Percentiles rank a stretch among this genome's conserved stretches.
Evolutionary conservation across 768 basidiomycete genomes (phyloP).

Genomic region (Trametes villosa): DNA sequence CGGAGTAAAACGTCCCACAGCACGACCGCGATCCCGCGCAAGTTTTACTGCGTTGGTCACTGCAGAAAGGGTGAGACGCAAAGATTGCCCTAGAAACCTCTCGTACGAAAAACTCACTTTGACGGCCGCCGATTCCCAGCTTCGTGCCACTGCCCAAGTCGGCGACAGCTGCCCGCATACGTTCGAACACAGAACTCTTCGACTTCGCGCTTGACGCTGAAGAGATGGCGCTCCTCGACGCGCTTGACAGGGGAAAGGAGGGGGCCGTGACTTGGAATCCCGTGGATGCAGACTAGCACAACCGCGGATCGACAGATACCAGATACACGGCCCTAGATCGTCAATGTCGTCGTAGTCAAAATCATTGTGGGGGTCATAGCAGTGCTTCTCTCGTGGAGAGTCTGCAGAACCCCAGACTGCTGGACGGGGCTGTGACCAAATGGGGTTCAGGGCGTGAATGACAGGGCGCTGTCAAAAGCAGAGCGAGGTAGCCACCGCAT

Average conservation of each 20-base stretch:
- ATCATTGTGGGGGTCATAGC: no score
- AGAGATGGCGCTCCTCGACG: conserved; percentile 50
- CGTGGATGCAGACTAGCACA: conserved; percentile 33
- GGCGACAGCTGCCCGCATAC: conserved; percentile 46
- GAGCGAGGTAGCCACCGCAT: no score
- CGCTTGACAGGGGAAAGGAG: conserved; percentile 47
- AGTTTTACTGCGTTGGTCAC: conserved; percentile 86
- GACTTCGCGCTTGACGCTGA: conserved; percentile 47
- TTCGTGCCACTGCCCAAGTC: conserved; percentile 56
- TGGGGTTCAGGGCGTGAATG: no score
- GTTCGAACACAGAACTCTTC: conserved; percentile 48
- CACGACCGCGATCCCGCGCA: conserved; percentile 70
- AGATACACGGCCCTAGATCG: no score
- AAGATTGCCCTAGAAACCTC: no score
- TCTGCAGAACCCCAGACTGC: no score
- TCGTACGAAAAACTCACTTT: background rate
- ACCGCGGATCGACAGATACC: background rate
- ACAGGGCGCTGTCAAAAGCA: no score
- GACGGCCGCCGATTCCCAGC: conserved; percentile 28
- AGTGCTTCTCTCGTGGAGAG: no score
- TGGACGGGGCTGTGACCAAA: no score
- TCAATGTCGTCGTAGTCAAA: background rate
- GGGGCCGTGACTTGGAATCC: conserved; percentile 57
- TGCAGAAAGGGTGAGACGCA: conserved; percentile 72
- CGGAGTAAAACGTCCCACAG: conserved; percentile 17